Percentiles rank a stretch among this genome's conserved stretches.
These are phyloP conservation scores for Cordyceps javanica DNA, from an alignment of 2,329 filamentous ascomycete genomes.

Conservation along the genomic window DNA sequence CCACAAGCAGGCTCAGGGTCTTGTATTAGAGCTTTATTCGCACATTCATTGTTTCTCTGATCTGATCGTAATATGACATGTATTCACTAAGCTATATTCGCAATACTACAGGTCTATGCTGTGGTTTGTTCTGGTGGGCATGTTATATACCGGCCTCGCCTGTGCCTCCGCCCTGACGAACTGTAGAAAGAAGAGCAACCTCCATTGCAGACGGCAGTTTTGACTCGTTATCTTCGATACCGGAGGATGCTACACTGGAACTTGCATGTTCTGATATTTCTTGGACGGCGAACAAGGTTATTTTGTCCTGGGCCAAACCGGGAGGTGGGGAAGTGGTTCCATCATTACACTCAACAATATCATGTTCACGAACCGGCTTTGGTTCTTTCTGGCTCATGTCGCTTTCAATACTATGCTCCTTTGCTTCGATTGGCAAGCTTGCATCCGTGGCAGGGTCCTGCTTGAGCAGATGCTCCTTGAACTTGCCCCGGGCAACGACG, in stretches of 20 bases:
- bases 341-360: background rate
- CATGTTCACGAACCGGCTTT: background rate
- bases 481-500: background rate
- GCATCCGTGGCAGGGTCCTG: background rate
- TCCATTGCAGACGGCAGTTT: background rate
- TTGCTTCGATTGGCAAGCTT: background rate
- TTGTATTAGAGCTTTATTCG: background rate
- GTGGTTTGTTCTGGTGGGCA: too few species aligned
- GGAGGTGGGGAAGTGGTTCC: background rate
- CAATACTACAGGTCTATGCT: background rate
- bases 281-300: background rate
- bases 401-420: background rate
- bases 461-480: slow-evolving; percentile 5
- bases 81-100: background rate
- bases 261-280: background rate
- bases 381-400: background rate
- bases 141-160: background rate
- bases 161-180: background rate
- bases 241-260: background rate
- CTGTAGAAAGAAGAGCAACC: background rate
- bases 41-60: background rate
- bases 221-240: background rate
- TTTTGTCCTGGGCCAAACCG: background rate
- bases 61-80: background rate
- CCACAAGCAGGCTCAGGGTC: background rate